Evolutionary conservation across 495 filamentous ascomycete species (phyloP).

Genomic region (Cercophora newfieldiana): DNA sequence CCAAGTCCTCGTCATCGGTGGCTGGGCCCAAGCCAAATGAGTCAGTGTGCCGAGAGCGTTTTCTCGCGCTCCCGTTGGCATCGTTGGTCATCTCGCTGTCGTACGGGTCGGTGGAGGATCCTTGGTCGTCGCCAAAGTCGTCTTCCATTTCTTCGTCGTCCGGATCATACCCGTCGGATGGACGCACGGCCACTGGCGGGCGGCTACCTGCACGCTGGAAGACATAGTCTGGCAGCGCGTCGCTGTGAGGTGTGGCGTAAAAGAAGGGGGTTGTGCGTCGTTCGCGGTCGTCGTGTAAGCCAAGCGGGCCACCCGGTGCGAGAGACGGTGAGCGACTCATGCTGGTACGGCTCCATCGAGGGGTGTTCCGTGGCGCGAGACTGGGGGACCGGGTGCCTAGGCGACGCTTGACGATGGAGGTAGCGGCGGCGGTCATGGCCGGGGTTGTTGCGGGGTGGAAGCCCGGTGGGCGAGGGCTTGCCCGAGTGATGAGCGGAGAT

Average conservation of each 20-base stretch:
- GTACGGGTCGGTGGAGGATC: slow-evolving; percentile 35
- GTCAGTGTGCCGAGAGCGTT: background rate
- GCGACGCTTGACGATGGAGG: slow-evolving; percentile 36
- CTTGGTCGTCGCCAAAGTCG: slow-evolving; percentile 28
- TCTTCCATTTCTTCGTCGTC: slow-evolving; percentile 29
- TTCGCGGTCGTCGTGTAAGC: slow-evolving; percentile 24
- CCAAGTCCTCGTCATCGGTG: slow-evolving; percentile 25
- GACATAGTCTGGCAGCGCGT: slow-evolving; percentile 28
- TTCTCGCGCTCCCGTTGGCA: background rate
- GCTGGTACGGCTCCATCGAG: slow-evolving; percentile 46
- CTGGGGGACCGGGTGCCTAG: slow-evolving; percentile 44
- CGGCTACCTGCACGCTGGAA: slow-evolving; percentile 27
- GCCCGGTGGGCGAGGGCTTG: slow-evolving; percentile 27
- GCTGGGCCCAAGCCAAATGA: slow-evolving; percentile 7
- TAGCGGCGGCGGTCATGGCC: slow-evolving; percentile 11
- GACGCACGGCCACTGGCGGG: background rate
- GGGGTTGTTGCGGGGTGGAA: slow-evolving; percentile 13
- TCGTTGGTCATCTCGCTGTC: slow-evolving; percentile 28
- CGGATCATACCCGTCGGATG: slow-evolving; percentile 22
- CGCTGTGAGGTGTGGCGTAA: slow-evolving; percentile 58
- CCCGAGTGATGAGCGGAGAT: slow-evolving; percentile 36
- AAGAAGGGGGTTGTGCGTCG: slow-evolving; percentile 50
- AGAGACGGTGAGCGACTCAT: slow-evolving; percentile 37
- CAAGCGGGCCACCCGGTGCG: slow-evolving; percentile 20
- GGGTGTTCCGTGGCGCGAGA: slow-evolving; percentile 45